These are phyloP conservation scores for Allomyces macrogynus DNA, from an alignment of 192 early-diverging fungal genomes.

Conservation along the genomic window DNA sequence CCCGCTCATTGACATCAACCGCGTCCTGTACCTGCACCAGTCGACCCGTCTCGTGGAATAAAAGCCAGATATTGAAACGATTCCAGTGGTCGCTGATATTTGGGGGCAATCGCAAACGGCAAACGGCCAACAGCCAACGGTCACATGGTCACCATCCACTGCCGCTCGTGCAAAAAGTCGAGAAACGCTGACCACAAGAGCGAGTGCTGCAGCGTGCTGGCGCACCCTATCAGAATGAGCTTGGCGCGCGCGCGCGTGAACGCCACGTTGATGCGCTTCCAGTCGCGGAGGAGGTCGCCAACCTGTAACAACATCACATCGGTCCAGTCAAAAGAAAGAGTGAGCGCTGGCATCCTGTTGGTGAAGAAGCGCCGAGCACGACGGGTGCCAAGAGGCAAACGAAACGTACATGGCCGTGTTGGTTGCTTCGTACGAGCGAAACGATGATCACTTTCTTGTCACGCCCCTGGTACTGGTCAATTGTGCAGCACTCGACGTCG, in stretches of 20 bases:
- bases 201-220: constrained; percentile 38
- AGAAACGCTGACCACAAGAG: constrained; percentile 35
- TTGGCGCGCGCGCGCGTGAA: constrained; percentile 77
- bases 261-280: constrained; percentile 84
- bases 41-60: too few species aligned
- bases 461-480: constrained; percentile 85
- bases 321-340: neutral
- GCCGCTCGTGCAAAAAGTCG: neutral
- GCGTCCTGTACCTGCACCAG: too few species aligned
- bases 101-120: too few species aligned
- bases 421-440: constrained; percentile 71
- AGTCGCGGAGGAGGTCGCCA: constrained; percentile 73
- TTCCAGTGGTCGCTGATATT: too few species aligned
- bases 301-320: constrained; percentile 16
- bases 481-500: constrained; percentile 59
- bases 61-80: too few species aligned
- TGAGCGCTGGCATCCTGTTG: neutral
- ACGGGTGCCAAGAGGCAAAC: neutral
- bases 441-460: constrained; percentile 84
- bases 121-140: too few species aligned
- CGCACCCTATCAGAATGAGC: constrained; percentile 71
- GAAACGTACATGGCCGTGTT: constrained; percentile 27
- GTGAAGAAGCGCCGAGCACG: neutral
- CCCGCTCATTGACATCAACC: too few species aligned
- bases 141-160: too few species aligned